phyloP scores from a whole-genome alignment of 257 asterid genomes.

The Rauvolfia tetraphylla region DNA sequence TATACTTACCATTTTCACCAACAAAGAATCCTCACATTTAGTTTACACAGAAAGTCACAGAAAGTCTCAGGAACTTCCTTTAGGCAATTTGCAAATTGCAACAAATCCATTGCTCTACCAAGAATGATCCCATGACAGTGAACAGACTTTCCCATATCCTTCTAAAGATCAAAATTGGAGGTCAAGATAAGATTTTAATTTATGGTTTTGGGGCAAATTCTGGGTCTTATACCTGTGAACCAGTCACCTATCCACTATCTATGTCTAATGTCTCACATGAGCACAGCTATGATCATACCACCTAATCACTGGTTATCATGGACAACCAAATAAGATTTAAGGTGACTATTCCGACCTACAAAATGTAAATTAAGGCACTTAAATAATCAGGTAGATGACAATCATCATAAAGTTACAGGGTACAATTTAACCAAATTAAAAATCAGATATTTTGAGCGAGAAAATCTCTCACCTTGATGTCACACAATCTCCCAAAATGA shows the following conservation, averaged over 20 bases:
- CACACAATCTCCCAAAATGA: constrained; percentile 87
- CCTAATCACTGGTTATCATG: neutral
- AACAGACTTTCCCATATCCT: neutral
- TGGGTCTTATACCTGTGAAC: neutral
- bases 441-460: neutral
- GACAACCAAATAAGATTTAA: neutral
- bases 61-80: neutral
- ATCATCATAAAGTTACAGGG: neutral
- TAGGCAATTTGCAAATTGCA: neutral
- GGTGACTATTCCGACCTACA: neutral
- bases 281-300: neutral
- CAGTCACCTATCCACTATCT: neutral
- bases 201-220: neutral
- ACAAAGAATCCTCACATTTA: neutral
- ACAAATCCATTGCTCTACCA: neutral
- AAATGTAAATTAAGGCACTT: neutral
- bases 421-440: neutral
- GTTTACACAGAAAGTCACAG: neutral
- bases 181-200: neutral
- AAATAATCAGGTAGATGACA: neutral
- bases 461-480: constrained; percentile 69
- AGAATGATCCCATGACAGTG: too few species aligned
- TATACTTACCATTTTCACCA: neutral
- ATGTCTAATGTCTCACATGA: neutral
- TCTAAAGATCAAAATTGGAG: neutral